phyloP scores from a whole-genome alignment of 805 yeast genomes.

The Candida chauliodis region DNA sequence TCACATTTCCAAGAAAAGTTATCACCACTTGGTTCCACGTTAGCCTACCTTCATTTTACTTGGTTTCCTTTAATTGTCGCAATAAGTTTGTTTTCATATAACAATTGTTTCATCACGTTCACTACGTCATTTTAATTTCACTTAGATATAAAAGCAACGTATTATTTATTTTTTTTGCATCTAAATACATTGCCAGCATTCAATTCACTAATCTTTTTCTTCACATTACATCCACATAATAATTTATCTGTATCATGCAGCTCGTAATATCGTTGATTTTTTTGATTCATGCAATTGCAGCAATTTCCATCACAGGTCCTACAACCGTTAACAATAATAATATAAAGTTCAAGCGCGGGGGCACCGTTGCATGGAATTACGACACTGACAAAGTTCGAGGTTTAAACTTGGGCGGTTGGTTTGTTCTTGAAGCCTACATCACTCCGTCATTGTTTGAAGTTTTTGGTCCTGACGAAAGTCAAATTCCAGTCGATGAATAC shows the following conservation, averaged over 20 bases:
- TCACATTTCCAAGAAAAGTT: no score
- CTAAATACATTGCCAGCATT: no score
- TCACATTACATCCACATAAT: neutral
- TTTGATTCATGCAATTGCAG: neutral
- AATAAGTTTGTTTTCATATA: no score
- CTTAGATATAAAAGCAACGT: no score
- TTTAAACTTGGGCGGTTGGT: slow-evolving; percentile 88
- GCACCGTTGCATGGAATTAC: slow-evolving; percentile 27
- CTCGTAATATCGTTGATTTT: neutral
- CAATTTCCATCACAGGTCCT: slow-evolving; percentile 4
- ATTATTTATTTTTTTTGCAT: no score
- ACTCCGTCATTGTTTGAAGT: slow-evolving; percentile 71
- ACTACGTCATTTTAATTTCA: no score
- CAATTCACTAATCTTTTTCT: no score
- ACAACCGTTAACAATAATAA: neutral
- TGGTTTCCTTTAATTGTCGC: no score
- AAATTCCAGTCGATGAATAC: slow-evolving; percentile 80
- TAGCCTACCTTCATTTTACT: no score
- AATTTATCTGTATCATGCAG: no score
- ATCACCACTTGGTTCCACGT: no score
- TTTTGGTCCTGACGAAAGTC: slow-evolving; percentile 24
- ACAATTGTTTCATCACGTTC: no score
- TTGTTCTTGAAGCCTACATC: slow-evolving; percentile 81
- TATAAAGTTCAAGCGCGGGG: slow-evolving; percentile 3
- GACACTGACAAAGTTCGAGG: slow-evolving; percentile 48